Evolutionary conservation across 1,139 yeast genomes (phyloP).

Genomic region (Chernovozyma sophiae-reginae): DNA sequence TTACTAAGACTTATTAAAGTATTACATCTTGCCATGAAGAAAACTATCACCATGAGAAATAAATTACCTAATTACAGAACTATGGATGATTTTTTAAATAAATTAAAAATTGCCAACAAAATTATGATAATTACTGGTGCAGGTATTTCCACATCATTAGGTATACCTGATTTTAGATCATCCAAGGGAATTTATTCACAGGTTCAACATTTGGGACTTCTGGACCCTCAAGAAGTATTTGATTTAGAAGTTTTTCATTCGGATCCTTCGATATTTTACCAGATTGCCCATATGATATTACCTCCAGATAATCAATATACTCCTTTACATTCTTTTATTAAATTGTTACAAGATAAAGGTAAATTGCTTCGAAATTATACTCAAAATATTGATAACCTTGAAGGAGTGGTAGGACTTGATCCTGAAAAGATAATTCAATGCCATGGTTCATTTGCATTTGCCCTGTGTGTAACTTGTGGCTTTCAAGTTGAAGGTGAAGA

Average conservation of each 20-base stretch:
- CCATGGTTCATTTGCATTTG: slow-evolving; percentile 93
- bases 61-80: slow-evolving; percentile 51
- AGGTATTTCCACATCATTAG: slow-evolving; percentile 88
- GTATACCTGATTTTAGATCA: slow-evolving; percentile 94
- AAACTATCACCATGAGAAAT: slow-evolving; percentile 51
- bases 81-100: slow-evolving; percentile 55
- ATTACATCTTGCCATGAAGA: slow-evolving; percentile 58
- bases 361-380: slow-evolving; percentile 86
- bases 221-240: slow-evolving; percentile 94
- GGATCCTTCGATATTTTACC: slow-evolving; percentile 81
- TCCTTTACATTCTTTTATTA: slow-evolving; percentile 84
- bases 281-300: slow-evolving; percentile 81
- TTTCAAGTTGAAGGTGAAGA: slow-evolving; percentile 63
- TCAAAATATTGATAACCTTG: slow-evolving; percentile 91
- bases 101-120: slow-evolving; percentile 52
- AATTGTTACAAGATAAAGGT: slow-evolving; percentile 67
- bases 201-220: slow-evolving; percentile 65
- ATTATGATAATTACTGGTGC: slow-evolving; percentile 90
- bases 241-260: slow-evolving; percentile 67
- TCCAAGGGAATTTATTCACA: slow-evolving; percentile 80
- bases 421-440: slow-evolving; percentile 80
- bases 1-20: slow-evolving; percentile 47
- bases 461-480: slow-evolving; percentile 81
- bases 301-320: slow-evolving; percentile 76
- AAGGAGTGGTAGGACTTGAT: slow-evolving; percentile 74